Base-by-base conservation (phyloP, 495 filamentous ascomycete species). In the Lophiotrema nucula region DNA sequence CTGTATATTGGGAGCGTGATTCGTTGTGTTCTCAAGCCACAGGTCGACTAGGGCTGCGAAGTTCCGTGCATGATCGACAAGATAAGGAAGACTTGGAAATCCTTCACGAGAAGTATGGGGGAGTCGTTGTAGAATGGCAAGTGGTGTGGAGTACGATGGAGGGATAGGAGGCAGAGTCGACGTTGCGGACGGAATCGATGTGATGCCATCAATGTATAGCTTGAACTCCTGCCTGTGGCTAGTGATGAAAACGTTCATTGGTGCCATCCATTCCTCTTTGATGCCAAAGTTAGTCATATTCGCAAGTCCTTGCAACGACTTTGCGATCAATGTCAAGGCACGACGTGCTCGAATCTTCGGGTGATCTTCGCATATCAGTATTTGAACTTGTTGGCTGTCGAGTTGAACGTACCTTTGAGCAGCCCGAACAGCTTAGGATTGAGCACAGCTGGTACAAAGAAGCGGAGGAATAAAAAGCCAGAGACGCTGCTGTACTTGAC, bases 181-280 rank as follows among this genome's bases (percentile, higher is more conserved):
- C 22, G 82, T 78, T 25, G 78, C 79, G 28, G 66, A 80, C 1
- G 91, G 84, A 46, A 99, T 88, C 25, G 82, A 80, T 71, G 92
- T 97, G 41, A 96, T 84, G 22, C 78, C 76, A 66, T 97, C 92
- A 56, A 97, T 84, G 64, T 92, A 97, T 23, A 84, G 78, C 69
- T 90, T 95, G 74, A 97, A 89, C 21, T 87, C 83, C 51, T 85
- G 82, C 8, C 83, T 74, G 54, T 87, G 77, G n/a, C 76, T 71
- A 10, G 66, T 64, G 52, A 90, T 75, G 62, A 90, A 89, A 11
- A 78, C 80, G 67, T 97, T 99, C 95, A 97, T 97, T 3, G 89
- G 90, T 72, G 95, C 95, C 93, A 99, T 99, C 91, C 92, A 99
- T 3, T 86, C 82, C 70, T 97, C 93, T 70, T 97, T 97, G 66